Evolutionary conservation across 1,284 basidiomycete genomes (phyloP), one percentile per base, ranked within the genome.

Genomic region (Sanghuangporus baumii): DNA sequence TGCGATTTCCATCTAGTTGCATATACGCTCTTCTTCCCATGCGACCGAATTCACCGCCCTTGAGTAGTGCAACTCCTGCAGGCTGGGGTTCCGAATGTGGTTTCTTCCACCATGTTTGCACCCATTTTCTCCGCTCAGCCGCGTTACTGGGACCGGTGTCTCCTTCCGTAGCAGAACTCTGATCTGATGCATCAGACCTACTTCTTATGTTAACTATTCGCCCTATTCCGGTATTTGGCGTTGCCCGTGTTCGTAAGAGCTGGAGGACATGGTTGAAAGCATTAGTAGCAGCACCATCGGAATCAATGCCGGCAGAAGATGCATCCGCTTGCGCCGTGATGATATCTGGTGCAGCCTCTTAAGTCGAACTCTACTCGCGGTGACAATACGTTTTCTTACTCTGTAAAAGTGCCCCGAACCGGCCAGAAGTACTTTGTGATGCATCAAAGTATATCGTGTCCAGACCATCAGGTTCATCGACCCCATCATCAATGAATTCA

Each of bases 11-110:
- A 68, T 66, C 8, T 46, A 26, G 37, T 18, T 40, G 75, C 36
- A 73, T 75, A 60, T 74, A 75, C 18, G 79, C 69, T 70, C 85
- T 85, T 50, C 78, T 76, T 20, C 77, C 75, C 38, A 89, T 78
- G 59, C 83, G 78, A 6, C 96, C 95, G 74, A 97, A 98, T 60
- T 97, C 93, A 55, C 96, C 96, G 64, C 87, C 80, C 66, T 82
- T 81, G 5, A 93, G 79, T 7, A 98, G 79, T 55, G 85, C 80
- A 7, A 87, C 71, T 0, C 96, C 96, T 9, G 78, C 80, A 48
- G 84, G 72, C 71, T 92, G 83, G 1, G 95, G 92, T 65, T 88
- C 81, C 2, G 73, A 84, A 54, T 85, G 79, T 37, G 80, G 75
- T 54, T 76, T 72, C 69, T 76, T 79, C 79, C 81, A 85, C 57